phyloP scores from a whole-genome alignment of 2,329 filamentous ascomycete genomes.

The Nemania sp. region DNA sequence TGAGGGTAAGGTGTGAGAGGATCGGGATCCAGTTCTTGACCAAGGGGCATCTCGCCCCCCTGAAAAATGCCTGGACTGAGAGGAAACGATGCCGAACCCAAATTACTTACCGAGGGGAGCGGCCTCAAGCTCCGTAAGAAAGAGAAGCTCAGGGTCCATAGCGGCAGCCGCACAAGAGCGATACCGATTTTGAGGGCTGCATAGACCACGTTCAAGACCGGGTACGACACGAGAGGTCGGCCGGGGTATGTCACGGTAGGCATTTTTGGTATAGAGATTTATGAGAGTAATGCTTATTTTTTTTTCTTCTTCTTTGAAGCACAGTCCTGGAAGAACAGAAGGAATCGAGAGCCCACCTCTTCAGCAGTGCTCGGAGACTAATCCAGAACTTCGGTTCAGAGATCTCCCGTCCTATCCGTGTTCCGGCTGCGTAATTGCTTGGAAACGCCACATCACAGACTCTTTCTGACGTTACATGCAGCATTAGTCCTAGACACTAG shows the following conservation, averaged over 20 bases:
- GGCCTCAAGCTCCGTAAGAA: constrained; percentile 26
- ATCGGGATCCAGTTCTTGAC: not conserved
- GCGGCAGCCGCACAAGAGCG: constrained; percentile 27
- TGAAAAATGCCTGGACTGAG: not conserved
- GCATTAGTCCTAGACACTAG: too few relatives aligned
- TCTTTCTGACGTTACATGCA: too few relatives aligned
- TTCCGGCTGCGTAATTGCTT: too few relatives aligned
- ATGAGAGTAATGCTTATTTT: not conserved
- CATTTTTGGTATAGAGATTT: constrained; percentile 6
- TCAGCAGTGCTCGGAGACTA: too few relatives aligned
- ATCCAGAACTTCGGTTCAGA: too few relatives aligned
- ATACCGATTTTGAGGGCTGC: constrained; percentile 21
- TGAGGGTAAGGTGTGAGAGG: not conserved
- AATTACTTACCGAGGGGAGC: constrained; percentile 21
- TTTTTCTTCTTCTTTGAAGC: not conserved
- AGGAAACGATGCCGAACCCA: not conserved
- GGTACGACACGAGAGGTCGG: constrained; percentile 29
- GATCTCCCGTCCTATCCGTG: too few relatives aligned
- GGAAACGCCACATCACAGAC: too few relatives aligned
- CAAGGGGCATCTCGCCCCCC: not conserved
- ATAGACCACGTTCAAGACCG: constrained; percentile 27
- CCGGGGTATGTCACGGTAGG: constrained; percentile 20
- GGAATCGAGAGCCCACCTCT: too few relatives aligned
- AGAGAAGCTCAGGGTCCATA: constrained; percentile 28
- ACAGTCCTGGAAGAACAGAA: too few relatives aligned